Evolutionary conservation across 495 filamentous ascomycete genomes (phyloP).

Genomic region (Pyrenopolyporus hunteri): DNA sequence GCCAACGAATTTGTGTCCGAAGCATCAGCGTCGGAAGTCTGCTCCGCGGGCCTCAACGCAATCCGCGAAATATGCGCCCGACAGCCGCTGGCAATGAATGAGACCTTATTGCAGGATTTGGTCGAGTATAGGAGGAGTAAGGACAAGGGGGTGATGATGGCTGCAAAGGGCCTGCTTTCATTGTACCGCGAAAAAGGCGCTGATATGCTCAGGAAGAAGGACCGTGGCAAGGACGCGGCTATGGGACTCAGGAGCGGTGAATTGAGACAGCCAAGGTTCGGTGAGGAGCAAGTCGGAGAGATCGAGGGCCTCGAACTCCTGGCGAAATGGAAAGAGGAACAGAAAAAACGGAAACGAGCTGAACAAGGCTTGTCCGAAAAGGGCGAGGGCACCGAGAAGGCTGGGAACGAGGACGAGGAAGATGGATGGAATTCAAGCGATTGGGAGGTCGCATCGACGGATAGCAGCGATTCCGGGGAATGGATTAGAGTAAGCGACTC

Average conservation of each 20-base stretch:
- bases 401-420: conserved; percentile 56
- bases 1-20: conserved; percentile 98
- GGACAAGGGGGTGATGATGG: conserved; percentile 98
- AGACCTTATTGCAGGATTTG: conserved; percentile 93
- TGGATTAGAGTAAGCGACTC: conserved; percentile 94
- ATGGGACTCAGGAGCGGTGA: conserved; percentile 76
- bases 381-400: conserved; percentile 43
- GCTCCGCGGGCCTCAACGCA: conserved; percentile 89
- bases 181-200: conserved; percentile 90
- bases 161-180: conserved; percentile 84
- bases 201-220: conserved; percentile 85
- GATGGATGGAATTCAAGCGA: conserved; percentile 76
- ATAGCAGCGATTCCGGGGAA: conserved; percentile 77
- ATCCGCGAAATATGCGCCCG: conserved; percentile 92
- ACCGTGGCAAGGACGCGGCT: conserved; percentile 90
- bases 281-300: conserved; percentile 75
- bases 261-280: conserved; percentile 74
- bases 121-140: conserved; percentile 97
- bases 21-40: conserved; percentile 87
- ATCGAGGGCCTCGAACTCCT: conserved; percentile 94
- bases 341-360: conserved; percentile 70
- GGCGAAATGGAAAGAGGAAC: conserved; percentile 92
- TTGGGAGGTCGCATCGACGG: conserved; percentile 84
- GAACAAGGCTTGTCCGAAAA: conserved; percentile 66
- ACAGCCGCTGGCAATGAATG: conserved; percentile 93